A percentile compares a stretch with the other conserved stretches of the same genome.
Evolutionary conservation across 2,329 filamentous ascomycete species (phyloP).

Genomic region (Colletotrichum spaethianum): DNA sequence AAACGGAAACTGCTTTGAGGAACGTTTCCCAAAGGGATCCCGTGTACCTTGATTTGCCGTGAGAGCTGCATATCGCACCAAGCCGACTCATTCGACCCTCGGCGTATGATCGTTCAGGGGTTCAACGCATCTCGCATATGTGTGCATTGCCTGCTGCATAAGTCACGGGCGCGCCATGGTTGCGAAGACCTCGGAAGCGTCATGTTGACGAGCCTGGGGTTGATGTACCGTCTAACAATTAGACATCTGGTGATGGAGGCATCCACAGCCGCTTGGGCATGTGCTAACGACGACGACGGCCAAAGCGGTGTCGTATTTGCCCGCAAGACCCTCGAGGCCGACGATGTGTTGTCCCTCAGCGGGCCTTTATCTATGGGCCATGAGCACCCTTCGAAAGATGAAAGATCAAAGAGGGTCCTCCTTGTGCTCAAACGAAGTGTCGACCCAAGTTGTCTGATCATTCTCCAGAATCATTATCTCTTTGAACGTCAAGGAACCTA

Average conservation of each 20-base stretch:
- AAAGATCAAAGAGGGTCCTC: background rate
- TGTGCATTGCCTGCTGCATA: slow-evolving; percentile 12
- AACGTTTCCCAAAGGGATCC: slow-evolving; percentile 16
- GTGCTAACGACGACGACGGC: slow-evolving; percentile 1
- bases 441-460: slow-evolving; percentile 17
- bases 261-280: background rate
- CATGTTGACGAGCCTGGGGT: background rate
- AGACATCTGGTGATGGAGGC: slow-evolving; percentile 21
- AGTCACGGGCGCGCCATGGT: slow-evolving; percentile 15
- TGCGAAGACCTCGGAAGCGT: slow-evolving; percentile 1
- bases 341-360: background rate
- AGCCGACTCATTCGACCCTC: background rate
- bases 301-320: background rate
- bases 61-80: background rate
- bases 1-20: slow-evolving; percentile 17
- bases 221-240: slow-evolving; percentile 37
- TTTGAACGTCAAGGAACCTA: background rate
- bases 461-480: slow-evolving; percentile 7
- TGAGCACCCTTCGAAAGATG: background rate
- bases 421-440: background rate
- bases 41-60: background rate
- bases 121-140: slow-evolving; percentile 12
- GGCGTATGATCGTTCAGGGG: slow-evolving; percentile 35
- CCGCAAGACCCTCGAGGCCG: background rate
- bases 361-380: slow-evolving; percentile 5